Evolutionary conservation across 306 rosid genomes (phyloP).

Genomic region (Mucuna pruriens): DNA sequence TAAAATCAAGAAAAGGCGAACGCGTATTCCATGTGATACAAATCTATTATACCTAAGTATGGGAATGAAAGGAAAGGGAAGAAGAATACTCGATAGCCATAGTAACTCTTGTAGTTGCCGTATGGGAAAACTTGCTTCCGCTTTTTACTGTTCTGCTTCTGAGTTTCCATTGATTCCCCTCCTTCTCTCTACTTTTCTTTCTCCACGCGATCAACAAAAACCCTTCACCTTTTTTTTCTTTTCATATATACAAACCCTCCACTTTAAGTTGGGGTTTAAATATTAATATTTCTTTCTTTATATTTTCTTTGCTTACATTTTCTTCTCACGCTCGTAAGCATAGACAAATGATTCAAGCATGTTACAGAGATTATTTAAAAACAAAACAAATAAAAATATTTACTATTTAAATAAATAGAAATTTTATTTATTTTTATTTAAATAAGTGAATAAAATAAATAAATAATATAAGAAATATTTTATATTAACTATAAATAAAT

Average conservation of each 20-base stretch:
- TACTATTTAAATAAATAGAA: no score
- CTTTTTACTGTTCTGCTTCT: constrained; percentile 36
- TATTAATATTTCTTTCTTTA: not conserved
- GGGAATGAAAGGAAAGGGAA: not conserved
- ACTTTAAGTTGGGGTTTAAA: constrained; percentile 3
- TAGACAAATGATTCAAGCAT: no score
- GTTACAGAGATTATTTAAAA: no score
- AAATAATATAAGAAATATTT: no score
- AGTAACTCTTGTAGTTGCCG: constrained; percentile 87
- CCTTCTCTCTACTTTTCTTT: not conserved
- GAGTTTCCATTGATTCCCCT: constrained; percentile 35
- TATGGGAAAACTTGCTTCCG: constrained; percentile 55
- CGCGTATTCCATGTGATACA: not conserved
- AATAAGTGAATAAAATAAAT: no score
- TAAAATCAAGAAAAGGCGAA: not conserved
- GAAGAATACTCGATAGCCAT: constrained; percentile 80
- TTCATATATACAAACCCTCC: no score
- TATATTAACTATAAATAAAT: no score
- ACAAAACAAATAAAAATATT: no score
- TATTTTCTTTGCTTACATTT: not conserved
- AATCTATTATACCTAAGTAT: not conserved
- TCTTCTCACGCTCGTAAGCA: not conserved
- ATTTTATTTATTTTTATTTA: no score
- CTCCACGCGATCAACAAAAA: not conserved
- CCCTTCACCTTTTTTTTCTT: not conserved